Evolutionary conservation across 768 basidiomycete species (phyloP), one percentile per base, ranked within the genome.

Genomic region (Suillus luteus): DNA sequence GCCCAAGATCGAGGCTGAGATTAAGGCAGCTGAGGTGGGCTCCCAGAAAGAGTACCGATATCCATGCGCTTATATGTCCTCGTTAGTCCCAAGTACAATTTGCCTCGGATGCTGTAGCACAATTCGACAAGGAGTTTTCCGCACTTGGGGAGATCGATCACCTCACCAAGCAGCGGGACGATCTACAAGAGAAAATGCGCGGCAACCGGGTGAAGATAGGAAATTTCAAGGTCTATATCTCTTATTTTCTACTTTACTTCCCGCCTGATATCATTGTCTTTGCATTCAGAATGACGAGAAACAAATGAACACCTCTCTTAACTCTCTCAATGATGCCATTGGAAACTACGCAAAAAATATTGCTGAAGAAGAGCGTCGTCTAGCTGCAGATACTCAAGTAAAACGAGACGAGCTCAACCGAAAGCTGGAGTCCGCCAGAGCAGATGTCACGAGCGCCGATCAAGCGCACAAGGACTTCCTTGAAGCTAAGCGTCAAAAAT

Each of bases 371-470:
- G 78, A 80, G 7, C 76, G 73, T 37, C 85, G 82, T 48, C 80
- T 85, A 76, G 86, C 79, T 64, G 77, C 77, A 6, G 81, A 86
- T 65, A 85, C 85, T 3, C 86, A 90, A 67, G 83, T 78, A 14
- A 88, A 87, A 69, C 86, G 85, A 19, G 85, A 90, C 38, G 83
- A 86, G 66, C 80, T 80, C 5, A 81, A 84, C 52, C 75, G 76
- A 24, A 81, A 83, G 69, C 78, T 93, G 14, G 77, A 83, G 0
- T 72, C 72, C 12, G 83, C 84, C 19, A 81, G 79, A 55, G 72
- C 76, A 6, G 74, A 71, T 5, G 75, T 86, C 19, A 62, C 66
- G 1, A 71, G 70, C 12, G 78, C 80, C 15, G 83, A 89, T 61
- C 66, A 69, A 64, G 66, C 55, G 49, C 68, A 67, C 19, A 73